Conservation (phyloP, 106 monocot species). For the Cymbidium sinense region DNA sequence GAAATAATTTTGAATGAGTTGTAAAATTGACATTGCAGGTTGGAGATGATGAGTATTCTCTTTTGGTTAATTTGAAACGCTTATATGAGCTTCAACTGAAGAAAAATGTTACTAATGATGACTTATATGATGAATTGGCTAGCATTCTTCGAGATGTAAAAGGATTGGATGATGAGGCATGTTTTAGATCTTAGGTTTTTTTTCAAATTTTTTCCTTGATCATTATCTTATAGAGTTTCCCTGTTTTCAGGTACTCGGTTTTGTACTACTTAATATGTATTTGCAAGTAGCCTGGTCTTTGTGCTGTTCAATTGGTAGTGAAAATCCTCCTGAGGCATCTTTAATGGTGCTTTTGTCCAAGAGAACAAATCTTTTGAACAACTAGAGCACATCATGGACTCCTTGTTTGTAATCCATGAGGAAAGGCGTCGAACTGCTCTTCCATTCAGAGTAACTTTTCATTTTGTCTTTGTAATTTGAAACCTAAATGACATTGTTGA, state of each 20-base stretch:
- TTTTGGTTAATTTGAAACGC: conserved; percentile 87
- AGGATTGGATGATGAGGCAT: conserved; percentile 78
- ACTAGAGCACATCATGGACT: conserved; percentile 41
- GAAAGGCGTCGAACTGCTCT: conserved; percentile 50
- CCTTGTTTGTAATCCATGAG: conserved; percentile 36
- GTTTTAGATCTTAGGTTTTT: neutral
- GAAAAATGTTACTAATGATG: conserved; percentile 55
- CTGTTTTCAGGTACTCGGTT: conserved; percentile 66
- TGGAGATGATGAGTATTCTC: conserved; percentile 92
- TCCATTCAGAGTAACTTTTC: conserved; percentile 59
- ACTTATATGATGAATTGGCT: conserved; percentile 72
- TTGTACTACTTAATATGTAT: conserved; percentile 95
- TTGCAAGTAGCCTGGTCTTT: conserved; percentile 84
- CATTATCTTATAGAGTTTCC: neutral
- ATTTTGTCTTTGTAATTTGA: neutral
- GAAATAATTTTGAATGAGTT: conserved; percentile 6
- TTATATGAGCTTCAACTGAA: conserved; percentile 83
- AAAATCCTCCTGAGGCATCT: conserved; percentile 67
- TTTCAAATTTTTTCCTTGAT: conserved; percentile 12
- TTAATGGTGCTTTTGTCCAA: conserved; percentile 44
- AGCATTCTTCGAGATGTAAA: conserved; percentile 46
- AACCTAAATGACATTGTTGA: neutral
- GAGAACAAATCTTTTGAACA: conserved; percentile 56
- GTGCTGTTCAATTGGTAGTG: conserved; percentile 54
- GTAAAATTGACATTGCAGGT: conserved; percentile 43